Conservation (phyloP, 345 rosid genomes). For the Eucalyptus shirleyi region DNA sequence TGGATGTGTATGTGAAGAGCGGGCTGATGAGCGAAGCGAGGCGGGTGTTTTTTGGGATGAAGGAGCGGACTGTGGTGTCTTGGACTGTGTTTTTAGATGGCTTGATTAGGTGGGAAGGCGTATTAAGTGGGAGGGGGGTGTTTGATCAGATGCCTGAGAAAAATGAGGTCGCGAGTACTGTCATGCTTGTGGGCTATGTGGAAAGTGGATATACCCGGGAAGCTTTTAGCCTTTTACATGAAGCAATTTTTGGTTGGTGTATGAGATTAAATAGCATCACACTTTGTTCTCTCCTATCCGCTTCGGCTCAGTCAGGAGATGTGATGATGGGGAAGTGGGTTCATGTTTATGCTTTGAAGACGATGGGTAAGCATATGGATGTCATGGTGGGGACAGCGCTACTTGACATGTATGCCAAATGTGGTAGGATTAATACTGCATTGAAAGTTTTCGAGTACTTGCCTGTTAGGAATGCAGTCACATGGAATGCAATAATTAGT, state of each 20-base stretch:
- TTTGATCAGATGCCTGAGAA: constrained; percentile 62
- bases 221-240: constrained; percentile 26
- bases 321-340: constrained; percentile 53
- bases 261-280: constrained; percentile 35
- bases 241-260: constrained; percentile 28
- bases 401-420: constrained; percentile 86
- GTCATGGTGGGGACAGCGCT: constrained; percentile 65
- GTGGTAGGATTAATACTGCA: constrained; percentile 54
- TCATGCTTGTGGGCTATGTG: constrained; percentile 55
- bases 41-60: constrained; percentile 31
- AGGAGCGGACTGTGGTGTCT: constrained; percentile 46
- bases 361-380: constrained; percentile 26
- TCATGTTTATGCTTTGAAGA: constrained; percentile 59
- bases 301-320: constrained; percentile 68
- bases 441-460: constrained; percentile 33
- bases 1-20: constrained; percentile 68
- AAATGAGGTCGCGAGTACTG: constrained; percentile 66
- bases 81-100: constrained; percentile 68
- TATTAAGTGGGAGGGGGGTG: constrained; percentile 34
- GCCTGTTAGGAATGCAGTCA: constrained; percentile 51
- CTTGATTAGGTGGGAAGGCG: constrained; percentile 51
- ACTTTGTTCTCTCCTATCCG: constrained; percentile 55
- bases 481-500: constrained; percentile 71
- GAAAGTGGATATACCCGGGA: constrained; percentile 42
- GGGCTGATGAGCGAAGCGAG: constrained; percentile 34